A percentile compares a stretch with the other conserved stretches of the same genome.
phyloP scores from a whole-genome alignment of 139 green algal genomes.

The Tetratostichococcus sp. region DNA sequence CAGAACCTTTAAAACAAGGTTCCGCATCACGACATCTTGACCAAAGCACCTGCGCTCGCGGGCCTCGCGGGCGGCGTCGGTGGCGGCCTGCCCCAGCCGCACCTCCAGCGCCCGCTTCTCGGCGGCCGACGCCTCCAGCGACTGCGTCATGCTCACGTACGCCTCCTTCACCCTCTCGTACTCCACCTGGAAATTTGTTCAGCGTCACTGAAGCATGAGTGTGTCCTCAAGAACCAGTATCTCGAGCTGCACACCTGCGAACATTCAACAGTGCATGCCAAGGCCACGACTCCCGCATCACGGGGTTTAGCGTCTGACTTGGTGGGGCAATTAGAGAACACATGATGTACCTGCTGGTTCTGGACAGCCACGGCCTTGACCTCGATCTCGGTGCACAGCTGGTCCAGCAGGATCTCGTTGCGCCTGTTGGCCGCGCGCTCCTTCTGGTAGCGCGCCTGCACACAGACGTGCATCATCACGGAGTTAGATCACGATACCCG shows the following conservation, averaged over 20 bases:
- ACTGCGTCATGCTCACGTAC: constrained; percentile 21
- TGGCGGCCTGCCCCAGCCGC: constrained; percentile 8
- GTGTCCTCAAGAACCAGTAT: too few species aligned
- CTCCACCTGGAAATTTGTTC: constrained; percentile 7
- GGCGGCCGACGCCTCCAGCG: constrained; percentile 17
- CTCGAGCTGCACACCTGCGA: too few species aligned
- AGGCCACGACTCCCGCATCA: too few species aligned
- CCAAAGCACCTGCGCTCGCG: constrained; percentile 9
- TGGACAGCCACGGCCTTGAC: constrained; percentile 34
- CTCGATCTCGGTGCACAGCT: constrained; percentile 46
- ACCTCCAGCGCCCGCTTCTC: constrained; percentile 29
- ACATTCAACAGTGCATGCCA: too few species aligned
- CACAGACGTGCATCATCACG: too few species aligned
- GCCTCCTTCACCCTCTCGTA: constrained; percentile 37
- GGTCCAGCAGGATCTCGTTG: constrained; percentile 46
- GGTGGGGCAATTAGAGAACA: neutral
- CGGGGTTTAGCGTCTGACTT: too few species aligned
- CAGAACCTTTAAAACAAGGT: too few species aligned
- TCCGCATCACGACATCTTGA: too few species aligned
- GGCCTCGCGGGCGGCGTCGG: constrained; percentile 8
- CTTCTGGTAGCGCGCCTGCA: constrained; percentile 11
- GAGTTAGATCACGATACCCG: too few species aligned
- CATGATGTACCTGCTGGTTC: constrained; percentile 23
- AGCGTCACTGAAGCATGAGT: too few species aligned
- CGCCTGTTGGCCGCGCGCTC: constrained; percentile 30